phyloP scores from a whole-genome alignment of 805 yeast genomes.

The Saccharomyces mikatae region DNA sequence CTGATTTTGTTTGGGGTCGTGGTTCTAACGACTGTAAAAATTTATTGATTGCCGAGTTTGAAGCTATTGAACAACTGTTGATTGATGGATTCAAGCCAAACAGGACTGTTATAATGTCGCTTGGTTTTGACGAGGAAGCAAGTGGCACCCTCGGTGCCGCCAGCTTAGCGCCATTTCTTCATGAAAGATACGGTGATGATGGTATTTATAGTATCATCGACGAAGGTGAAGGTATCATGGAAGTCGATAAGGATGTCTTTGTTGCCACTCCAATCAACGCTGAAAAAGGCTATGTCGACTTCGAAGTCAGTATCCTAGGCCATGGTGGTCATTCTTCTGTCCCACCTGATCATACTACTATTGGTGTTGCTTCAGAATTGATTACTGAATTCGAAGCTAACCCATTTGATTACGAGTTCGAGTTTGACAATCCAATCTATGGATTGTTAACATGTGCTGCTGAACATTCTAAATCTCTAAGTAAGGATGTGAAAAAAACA shows the following conservation, averaged over 20 bases:
- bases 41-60: constrained; percentile 55
- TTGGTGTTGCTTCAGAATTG: constrained; percentile 63
- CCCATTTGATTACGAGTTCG: constrained; percentile 35
- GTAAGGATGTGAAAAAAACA: constrained; percentile 15
- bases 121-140: constrained; percentile 78
- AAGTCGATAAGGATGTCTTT: constrained; percentile 37
- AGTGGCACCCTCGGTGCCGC: constrained; percentile 58
- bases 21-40: constrained; percentile 75
- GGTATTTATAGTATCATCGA: constrained; percentile 60
- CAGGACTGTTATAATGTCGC: constrained; percentile 55
- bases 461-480: constrained; percentile 32
- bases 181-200: constrained; percentile 50
- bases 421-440: constrained; percentile 51
- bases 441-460: constrained; percentile 55
- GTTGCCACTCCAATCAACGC: constrained; percentile 50
- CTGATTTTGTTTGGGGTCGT: constrained; percentile 57
- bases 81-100: constrained; percentile 45
- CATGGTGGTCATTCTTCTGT: constrained; percentile 75
- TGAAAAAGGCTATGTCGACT: constrained; percentile 54
- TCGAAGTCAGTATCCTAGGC: constrained; percentile 43
- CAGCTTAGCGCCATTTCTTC: constrained; percentile 37
- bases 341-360: constrained; percentile 78
- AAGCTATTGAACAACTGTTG: constrained; percentile 52
- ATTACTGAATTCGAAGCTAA: constrained; percentile 47
- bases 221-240: constrained; percentile 44